Conservation (phyloP, 768 basidiomycete species). For the Mycena galopus region DNA sequence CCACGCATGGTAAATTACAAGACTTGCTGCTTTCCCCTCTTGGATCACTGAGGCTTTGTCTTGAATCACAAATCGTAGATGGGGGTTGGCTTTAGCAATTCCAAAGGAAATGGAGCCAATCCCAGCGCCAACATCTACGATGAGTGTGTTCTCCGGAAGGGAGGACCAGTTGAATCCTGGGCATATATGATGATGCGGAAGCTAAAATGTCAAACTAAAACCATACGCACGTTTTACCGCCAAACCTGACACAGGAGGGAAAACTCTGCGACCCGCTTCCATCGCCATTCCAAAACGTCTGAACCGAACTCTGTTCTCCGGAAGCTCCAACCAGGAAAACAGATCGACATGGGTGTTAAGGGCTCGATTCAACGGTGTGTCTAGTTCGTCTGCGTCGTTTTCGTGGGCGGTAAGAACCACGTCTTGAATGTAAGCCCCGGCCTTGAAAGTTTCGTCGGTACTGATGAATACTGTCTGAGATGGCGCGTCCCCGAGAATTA, state of each 20-base stretch:
- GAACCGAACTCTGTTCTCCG: slow-evolving; percentile 37
- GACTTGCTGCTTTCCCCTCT: background rate
- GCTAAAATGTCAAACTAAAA: background rate
- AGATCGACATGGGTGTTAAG: slow-evolving; percentile 33
- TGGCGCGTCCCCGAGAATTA: background rate
- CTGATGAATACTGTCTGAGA: background rate
- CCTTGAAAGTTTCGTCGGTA: slow-evolving; percentile 40
- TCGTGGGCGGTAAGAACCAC: slow-evolving; percentile 30
- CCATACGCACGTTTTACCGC: slow-evolving; percentile 23
- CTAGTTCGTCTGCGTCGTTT: slow-evolving; percentile 32
- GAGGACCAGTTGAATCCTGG: slow-evolving; percentile 11
- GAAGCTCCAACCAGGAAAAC: slow-evolving; percentile 41
- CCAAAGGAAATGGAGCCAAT: slow-evolving; percentile 3
- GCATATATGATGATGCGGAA: background rate
- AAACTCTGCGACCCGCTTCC: slow-evolving; percentile 26
- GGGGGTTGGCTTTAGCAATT: background rate
- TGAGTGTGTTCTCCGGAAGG: background rate
- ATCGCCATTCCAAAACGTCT: slow-evolving; percentile 44
- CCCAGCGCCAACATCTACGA: slow-evolving; percentile 20
- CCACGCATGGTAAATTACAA: background rate
- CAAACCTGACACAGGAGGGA: background rate
- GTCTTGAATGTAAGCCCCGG: slow-evolving; percentile 37
- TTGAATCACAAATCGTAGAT: background rate
- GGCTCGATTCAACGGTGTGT: slow-evolving; percentile 37
- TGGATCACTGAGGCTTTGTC: slow-evolving; percentile 2